Evolutionary conservation across 2,329 filamentous ascomycete genomes (phyloP).

Genomic region (Diaporthe citrichinensis): DNA sequence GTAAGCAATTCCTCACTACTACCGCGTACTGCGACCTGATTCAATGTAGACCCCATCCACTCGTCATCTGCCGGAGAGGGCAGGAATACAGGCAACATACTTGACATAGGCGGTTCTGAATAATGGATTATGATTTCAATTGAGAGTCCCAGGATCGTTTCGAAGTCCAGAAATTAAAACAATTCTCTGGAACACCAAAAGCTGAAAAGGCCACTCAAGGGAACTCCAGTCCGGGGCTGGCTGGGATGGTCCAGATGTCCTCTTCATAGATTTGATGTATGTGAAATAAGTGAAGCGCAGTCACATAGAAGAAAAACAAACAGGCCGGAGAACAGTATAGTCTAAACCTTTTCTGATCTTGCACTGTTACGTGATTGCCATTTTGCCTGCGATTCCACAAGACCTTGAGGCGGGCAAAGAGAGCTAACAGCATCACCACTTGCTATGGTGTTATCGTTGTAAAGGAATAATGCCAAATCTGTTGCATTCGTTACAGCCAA

Average conservation of each 20-base stretch:
- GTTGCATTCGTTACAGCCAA: neutral
- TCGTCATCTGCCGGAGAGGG: neutral
- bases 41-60: neutral
- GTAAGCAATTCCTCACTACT: too few relatives aligned
- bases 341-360: neutral
- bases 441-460: neutral
- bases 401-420: neutral
- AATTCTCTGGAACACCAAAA: neutral
- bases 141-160: neutral
- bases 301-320: too few relatives aligned
- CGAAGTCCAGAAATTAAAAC: neutral
- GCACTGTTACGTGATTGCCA: neutral
- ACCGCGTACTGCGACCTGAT: rapidly evolving
- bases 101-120: neutral
- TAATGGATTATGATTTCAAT: neutral
- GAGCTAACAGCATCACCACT: neutral
- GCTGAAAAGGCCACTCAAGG: too few relatives aligned
- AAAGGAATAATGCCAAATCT: neutral
- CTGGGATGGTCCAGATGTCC: neutral
- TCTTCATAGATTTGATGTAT: neutral
- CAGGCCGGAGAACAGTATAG: too few relatives aligned
- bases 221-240: too few relatives aligned
- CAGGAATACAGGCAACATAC: neutral
- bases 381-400: neutral
- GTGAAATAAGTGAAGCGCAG: neutral